Evolutionary conservation across 768 basidiomycete species (phyloP).

Genomic region (Lactarius pseudohatsudake): DNA sequence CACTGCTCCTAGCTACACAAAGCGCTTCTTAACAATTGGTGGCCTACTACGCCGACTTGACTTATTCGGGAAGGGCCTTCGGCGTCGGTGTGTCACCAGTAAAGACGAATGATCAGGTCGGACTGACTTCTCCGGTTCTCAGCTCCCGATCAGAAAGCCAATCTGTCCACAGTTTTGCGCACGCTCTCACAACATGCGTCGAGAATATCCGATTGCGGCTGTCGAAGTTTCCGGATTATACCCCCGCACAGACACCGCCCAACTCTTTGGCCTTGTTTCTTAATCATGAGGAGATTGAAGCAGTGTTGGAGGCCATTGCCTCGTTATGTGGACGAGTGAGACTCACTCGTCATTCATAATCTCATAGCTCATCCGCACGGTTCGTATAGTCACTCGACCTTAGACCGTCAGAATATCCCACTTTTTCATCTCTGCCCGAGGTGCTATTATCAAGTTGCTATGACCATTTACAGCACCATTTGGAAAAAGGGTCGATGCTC

Average conservation of each 20-base stretch:
- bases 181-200: slow-evolving; percentile 33
- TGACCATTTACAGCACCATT: slow-evolving; percentile 49
- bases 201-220: slow-evolving; percentile 31
- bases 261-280: slow-evolving; percentile 32
- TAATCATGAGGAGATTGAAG: slow-evolving; percentile 31
- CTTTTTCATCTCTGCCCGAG: slow-evolving; percentile 37
- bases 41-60: slow-evolving; percentile 68
- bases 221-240: slow-evolving; percentile 17
- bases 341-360: slow-evolving; percentile 10
- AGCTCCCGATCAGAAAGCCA: slow-evolving; percentile 23
- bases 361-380: not conserved
- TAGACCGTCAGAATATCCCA: slow-evolving; percentile 24
- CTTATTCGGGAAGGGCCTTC: slow-evolving; percentile 46
- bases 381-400: slow-evolving; percentile 24
- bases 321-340: slow-evolving; percentile 60
- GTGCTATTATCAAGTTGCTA: slow-evolving; percentile 64
- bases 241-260: slow-evolving; percentile 7
- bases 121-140: not conserved
- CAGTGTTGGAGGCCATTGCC: slow-evolving; percentile 45
- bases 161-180: slow-evolving; percentile 34
- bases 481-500: slow-evolving; percentile 52
- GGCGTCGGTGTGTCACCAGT: slow-evolving; percentile 45
- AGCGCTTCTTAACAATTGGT: slow-evolving; percentile 68
- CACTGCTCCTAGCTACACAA: slow-evolving; percentile 46
- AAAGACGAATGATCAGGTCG: not conserved